Conservation (phyloP, 1,139 yeast genomes). For the Meyerozyma carpophila region DNA sequence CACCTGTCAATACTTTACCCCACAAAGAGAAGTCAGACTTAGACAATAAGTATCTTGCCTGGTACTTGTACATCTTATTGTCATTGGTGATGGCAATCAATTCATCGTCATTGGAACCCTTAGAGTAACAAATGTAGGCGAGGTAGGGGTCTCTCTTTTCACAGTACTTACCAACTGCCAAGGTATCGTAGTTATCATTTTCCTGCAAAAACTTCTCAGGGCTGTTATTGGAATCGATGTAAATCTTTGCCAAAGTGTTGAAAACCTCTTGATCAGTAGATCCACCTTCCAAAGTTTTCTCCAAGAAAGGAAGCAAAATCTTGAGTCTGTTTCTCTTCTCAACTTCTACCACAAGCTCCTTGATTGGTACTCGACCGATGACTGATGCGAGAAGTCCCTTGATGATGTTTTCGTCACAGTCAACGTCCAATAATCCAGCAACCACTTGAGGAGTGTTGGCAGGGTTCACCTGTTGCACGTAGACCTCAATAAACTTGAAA, state of each 20-base stretch:
- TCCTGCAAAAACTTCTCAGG: conserved; percentile 96
- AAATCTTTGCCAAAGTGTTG: conserved; percentile 94
- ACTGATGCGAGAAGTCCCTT: conserved; percentile 79
- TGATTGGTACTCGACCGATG: conserved; percentile 90
- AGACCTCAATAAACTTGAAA: conserved; percentile 93
- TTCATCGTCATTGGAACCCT: conserved; percentile 89
- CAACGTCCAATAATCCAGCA: conserved; percentile 94
- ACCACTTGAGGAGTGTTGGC: conserved; percentile 92
- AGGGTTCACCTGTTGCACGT: conserved; percentile 96
- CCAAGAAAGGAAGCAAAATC: conserved; percentile 86
- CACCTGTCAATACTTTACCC: conserved; percentile 70
- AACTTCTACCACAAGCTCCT: conserved; percentile 85
- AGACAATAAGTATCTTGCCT: conserved; percentile 86
- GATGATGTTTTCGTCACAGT: conserved; percentile 88
- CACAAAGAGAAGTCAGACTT: conserved; percentile 83
- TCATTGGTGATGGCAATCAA: conserved; percentile 89
- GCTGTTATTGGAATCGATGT: conserved; percentile 94
- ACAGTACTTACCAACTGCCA: conserved; percentile 95
- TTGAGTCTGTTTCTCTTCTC: conserved; percentile 94
- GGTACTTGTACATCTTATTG: conserved; percentile 96
- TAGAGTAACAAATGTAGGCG: conserved; percentile 95
- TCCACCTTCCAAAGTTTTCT: conserved; percentile 83
- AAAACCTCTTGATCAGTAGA: conserved; percentile 85
- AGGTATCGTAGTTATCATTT: conserved; percentile 81
- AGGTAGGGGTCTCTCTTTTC: conserved; percentile 98